Conservation (phyloP, 345 rosid genomes). For the Rhizophora mangle region DNA sequence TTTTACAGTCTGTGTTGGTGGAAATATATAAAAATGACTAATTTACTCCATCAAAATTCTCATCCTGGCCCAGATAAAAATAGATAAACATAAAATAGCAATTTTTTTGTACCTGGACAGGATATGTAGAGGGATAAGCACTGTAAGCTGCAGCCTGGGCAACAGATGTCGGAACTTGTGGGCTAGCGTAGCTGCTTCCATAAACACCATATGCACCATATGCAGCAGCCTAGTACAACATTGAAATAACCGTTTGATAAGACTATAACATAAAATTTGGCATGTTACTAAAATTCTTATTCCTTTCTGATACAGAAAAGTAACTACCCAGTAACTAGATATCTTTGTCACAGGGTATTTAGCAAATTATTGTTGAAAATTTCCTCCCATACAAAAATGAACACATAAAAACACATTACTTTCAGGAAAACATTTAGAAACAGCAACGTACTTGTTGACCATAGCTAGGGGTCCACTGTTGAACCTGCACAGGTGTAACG, state of each 20-base stretch:
- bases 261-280: not conserved
- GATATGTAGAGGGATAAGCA: conserved; percentile 73
- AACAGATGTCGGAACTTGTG: conserved; percentile 61
- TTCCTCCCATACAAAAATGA: too few relatives aligned
- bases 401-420: too few relatives aligned
- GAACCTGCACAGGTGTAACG: conserved; percentile 56
- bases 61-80: too few relatives aligned
- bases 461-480: conserved; percentile 76
- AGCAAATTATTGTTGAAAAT: not conserved
- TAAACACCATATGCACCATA: conserved; percentile 73
- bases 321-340: not conserved
- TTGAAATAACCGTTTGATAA: not conserved
- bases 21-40: too few relatives aligned
- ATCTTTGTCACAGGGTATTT: not conserved
- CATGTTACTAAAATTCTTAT: not conserved
- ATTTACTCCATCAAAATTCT: too few relatives aligned
- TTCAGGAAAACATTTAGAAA: not conserved
- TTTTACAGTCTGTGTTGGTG: too few relatives aligned
- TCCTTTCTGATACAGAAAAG: not conserved
- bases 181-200: conserved; percentile 58
- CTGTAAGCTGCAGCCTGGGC: conserved; percentile 71
- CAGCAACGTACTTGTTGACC: conserved; percentile 52
- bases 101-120: conserved; percentile 58
- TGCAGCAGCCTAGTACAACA: conserved; percentile 58
- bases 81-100: too few relatives aligned